phyloP scores from a whole-genome alignment of 1,284 basidiomycete species.

The Ustilago shanxiensis region DNA sequence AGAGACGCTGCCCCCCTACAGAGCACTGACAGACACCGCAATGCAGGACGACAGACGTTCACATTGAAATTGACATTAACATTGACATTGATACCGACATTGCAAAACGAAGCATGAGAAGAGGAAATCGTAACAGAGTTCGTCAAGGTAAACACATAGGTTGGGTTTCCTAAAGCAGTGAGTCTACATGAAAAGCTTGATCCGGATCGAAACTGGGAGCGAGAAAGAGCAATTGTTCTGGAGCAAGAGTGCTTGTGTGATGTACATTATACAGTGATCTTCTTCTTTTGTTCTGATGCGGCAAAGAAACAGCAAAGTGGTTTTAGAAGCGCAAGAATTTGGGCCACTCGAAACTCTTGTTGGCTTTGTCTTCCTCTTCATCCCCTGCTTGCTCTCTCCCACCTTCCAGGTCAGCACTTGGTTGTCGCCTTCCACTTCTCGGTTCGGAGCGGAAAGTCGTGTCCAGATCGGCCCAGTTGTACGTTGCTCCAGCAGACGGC shows the following conservation, averaged over 20 bases:
- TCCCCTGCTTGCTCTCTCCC: constrained; percentile 11
- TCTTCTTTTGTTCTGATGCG: not conserved
- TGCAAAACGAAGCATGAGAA: not conserved
- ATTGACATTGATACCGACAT: not conserved
- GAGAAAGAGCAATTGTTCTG: not conserved
- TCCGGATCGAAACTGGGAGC: not conserved
- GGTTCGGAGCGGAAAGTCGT: constrained; percentile 8
- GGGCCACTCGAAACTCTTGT: constrained; percentile 37
- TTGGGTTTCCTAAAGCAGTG: not conserved
- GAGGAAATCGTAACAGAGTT: not conserved
- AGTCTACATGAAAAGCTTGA: not conserved
- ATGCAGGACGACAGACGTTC: too few species aligned
- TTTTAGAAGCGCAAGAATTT: constrained; percentile 44
- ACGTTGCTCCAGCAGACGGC: constrained; percentile 25
- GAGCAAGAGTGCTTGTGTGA: not conserved
- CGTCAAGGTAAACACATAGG: not conserved
- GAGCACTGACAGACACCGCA: too few species aligned
- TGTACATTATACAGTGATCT: not conserved
- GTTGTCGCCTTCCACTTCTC: not conserved
- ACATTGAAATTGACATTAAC: not conserved
- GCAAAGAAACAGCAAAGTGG: not conserved
- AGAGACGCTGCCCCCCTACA: not conserved
- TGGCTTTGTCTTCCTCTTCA: constrained; percentile 5
- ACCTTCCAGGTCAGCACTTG: constrained; percentile 7
- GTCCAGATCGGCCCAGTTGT: constrained; percentile 34